Base-by-base conservation (phyloP, 2,329 filamentous ascomycete species). In the Tympanopsis confertula region DNA sequence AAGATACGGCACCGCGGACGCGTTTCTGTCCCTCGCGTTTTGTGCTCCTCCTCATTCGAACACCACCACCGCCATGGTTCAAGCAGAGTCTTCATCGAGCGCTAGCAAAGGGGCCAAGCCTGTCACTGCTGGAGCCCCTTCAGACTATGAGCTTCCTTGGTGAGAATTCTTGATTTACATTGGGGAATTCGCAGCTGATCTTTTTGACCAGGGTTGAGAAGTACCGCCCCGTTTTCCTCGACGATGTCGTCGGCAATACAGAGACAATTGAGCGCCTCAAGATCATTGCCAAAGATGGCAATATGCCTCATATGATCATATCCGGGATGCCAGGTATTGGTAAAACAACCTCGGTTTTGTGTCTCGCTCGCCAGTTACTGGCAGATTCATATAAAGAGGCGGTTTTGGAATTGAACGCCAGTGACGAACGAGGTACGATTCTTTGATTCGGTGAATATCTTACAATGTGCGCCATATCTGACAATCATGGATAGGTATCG, bases 241-340 rank as follows among this genome's bases (percentile, higher is more conserved):
- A 96, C 62, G 89, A 98, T 63, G 81, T 98, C 38, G 91, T 98
- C 39, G 91, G 91, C 53, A 98, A 98, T 61, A 94, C 86, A 15
- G 91, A 98, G 58, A 98, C 91, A 1, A 87, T 98, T 50, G 89
- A 96, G 59, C 83, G 91, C 39, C 68, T 98, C 50, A 96, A 96
- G 57, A 96, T 98, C 52, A 96, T 98, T 50, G 88, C 91, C 35
- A 91, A 88, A 60, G 91, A 96, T 64, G 91, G 91, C 49, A 98
- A 98, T 63, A 95, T 98, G 88, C 91, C 91, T 2, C 91, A 98
- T 62, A 78, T 98, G 52, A 96, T 98, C 61, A 96, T 98, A 52
- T 94, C 86, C n/a, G 91, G 91, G 42, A 96, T 94, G 87, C 91
- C 91, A 15, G 91, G 91, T 54, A 98, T 96, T 53, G 91, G 91